Conservation (phyloP, 225 moss, liverwort and hornwort species). For the Rhytidiadelphus loreus region DNA sequence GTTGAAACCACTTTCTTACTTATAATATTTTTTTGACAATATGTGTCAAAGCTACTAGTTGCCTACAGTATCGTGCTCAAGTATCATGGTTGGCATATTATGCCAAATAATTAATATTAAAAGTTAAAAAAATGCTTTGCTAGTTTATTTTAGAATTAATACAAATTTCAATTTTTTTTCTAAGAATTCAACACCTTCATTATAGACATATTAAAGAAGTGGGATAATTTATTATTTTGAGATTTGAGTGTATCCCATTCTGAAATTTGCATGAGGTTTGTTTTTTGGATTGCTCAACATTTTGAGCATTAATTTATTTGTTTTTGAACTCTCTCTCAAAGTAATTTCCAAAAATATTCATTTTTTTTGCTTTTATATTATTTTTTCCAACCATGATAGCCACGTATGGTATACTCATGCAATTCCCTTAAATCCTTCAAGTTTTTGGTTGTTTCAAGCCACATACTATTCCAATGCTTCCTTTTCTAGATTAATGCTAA, state of each 20-base stretch:
- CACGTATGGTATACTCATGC: rapidly evolving
- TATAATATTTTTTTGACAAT: neutral
- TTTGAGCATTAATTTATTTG: neutral
- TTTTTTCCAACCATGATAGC: rapidly evolving
- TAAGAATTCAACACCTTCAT: neutral
- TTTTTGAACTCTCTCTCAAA: neutral
- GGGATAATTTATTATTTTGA: neutral
- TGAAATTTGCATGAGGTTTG: neutral
- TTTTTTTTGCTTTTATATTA: too few relatives aligned
- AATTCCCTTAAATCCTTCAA: too few relatives aligned
- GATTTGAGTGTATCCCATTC: neutral
- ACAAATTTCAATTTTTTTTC: too few relatives aligned
- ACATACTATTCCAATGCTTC: rapidly evolving
- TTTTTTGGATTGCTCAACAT: neutral
- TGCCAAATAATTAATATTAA: neutral
- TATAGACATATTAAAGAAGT: neutral
- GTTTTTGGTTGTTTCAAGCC: neutral
- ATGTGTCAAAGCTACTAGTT: neutral
- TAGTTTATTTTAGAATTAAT: neutral
- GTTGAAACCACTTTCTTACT: neutral
- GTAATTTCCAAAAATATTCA: neutral
- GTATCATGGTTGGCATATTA: rapidly evolving
- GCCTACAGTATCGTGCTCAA: rapidly evolving
- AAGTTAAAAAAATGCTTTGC: neutral
- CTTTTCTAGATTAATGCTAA: neutral